These are phyloP conservation scores for Hypoxylon rickii DNA, from an alignment of 495 filamentous ascomycete species.

Conservation along the genomic window DNA sequence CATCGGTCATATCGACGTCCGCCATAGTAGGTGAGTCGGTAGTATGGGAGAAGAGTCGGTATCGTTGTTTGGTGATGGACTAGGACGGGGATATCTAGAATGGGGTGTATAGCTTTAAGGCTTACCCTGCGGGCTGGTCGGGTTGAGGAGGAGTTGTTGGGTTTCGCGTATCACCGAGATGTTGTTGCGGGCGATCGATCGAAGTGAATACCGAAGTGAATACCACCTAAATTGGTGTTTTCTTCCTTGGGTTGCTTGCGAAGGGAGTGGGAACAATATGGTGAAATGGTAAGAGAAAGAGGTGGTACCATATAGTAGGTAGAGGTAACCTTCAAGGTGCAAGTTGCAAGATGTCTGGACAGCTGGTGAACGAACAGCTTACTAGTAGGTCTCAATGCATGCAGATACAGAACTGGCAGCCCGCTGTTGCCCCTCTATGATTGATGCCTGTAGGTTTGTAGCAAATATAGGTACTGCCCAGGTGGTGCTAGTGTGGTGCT, in stretches of 20 bases:
- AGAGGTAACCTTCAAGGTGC: background rate
- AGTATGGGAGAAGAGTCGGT: background rate
- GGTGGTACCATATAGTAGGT: background rate
- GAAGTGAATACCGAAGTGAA: background rate
- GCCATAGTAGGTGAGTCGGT: conserved; percentile 79
- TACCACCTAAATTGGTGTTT: background rate
- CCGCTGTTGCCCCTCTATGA: no score
- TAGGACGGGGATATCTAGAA: no score
- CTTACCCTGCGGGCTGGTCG: no score
- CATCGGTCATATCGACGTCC: conserved; percentile 97
- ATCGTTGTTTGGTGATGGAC: background rate
- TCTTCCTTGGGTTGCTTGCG: background rate
- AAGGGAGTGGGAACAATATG: background rate
- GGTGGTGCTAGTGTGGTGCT: no score
- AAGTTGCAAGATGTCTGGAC: no score
- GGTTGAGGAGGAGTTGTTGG: background rate
- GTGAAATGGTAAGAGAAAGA: background rate
- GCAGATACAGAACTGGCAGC: no score
- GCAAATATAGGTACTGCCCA: no score
- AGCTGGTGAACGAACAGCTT: no score
- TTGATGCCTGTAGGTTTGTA: no score
- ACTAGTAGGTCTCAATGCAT: no score
- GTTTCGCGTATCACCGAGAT: no score
- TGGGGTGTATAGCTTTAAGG: no score
- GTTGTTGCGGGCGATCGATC: background rate